These are phyloP conservation scores for Lagenidium giganteum DNA, from an alignment of 352 stramenopile species.

Conservation along the genomic window DNA sequence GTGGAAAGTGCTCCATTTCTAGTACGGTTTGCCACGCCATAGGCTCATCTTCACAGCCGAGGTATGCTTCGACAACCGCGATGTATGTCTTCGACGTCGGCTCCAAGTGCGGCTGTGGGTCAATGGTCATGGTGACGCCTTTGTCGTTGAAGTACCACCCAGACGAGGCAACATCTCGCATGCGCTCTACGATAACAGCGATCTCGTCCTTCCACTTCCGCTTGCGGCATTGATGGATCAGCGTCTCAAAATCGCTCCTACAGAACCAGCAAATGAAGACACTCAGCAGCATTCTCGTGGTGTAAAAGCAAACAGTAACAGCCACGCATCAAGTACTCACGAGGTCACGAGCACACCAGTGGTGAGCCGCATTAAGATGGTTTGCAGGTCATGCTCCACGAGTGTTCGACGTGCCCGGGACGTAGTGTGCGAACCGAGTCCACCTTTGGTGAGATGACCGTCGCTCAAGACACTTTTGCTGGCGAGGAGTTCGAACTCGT, in stretches of 20 bases:
- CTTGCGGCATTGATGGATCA: slow-evolving; percentile 77
- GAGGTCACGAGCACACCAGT: no score
- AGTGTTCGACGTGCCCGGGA: no score
- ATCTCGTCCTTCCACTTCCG: slow-evolving; percentile 75
- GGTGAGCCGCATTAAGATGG: no score
- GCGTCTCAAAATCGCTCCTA: slow-evolving; percentile 72
- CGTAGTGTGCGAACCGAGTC: no score
- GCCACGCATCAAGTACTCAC: no score
- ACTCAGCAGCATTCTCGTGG: slow-evolving; percentile 7
- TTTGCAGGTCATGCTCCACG: no score
- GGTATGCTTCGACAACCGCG: slow-evolving; percentile 62
- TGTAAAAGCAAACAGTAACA: no score
- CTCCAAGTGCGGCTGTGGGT: slow-evolving; percentile 39
- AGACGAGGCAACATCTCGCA: slow-evolving; percentile 34
- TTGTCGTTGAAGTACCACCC: slow-evolving; percentile 19
- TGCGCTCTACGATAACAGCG: slow-evolving; percentile 47
- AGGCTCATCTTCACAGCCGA: slow-evolving; percentile 51
- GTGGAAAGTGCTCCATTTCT: slow-evolving; percentile 25
- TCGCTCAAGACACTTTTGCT: no score
- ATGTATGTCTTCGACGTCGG: slow-evolving; percentile 63
- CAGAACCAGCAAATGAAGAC: not conserved
- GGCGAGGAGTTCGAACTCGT: no score
- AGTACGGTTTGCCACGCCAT: slow-evolving; percentile 50
- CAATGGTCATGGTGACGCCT: slow-evolving; percentile 6
- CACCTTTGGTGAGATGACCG: no score